Conservation (phyloP, 129 eudicot genomes). For the Deinandra increscens region DNA sequence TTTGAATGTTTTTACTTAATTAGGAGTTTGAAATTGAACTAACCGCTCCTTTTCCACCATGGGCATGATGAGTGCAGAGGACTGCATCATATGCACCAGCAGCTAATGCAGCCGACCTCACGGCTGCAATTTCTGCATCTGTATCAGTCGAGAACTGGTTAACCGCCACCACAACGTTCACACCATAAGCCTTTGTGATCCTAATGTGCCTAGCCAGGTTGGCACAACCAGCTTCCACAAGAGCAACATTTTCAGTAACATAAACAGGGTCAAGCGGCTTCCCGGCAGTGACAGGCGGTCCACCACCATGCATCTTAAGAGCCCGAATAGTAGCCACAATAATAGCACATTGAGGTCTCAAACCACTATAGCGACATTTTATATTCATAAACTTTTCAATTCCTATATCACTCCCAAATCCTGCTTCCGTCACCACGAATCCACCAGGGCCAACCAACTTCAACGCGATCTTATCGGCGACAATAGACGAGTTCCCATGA, state of each 20-base stretch:
- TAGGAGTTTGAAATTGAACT: constrained; percentile 30
- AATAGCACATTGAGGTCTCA: constrained; percentile 92
- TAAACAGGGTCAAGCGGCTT: constrained; percentile 92
- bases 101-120: constrained; percentile 61
- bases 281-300: constrained; percentile 92
- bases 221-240: constrained; percentile 92
- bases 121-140: constrained; percentile 87
- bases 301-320: constrained; percentile 98
- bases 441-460: constrained; percentile 96
- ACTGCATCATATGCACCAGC: constrained; percentile 99
- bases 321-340: constrained; percentile 96
- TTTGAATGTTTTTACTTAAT: background rate
- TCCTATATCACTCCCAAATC: constrained; percentile 97
- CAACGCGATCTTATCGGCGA: constrained; percentile 89
- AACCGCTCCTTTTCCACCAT: constrained; percentile 99
- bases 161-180: constrained; percentile 94
- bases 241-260: constrained; percentile 72
- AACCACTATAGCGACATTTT: constrained; percentile 89
- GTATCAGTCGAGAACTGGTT: constrained; percentile 88
- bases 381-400: constrained; percentile 97
- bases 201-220: constrained; percentile 82
- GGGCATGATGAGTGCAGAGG: constrained; percentile 95
- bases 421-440: constrained; percentile 95
- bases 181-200: constrained; percentile 87
- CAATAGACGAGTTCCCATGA: constrained; percentile 92